Base-by-base conservation (phyloP, 495 filamentous ascomycete genomes). In the Penicillium subrubescens region DNA sequence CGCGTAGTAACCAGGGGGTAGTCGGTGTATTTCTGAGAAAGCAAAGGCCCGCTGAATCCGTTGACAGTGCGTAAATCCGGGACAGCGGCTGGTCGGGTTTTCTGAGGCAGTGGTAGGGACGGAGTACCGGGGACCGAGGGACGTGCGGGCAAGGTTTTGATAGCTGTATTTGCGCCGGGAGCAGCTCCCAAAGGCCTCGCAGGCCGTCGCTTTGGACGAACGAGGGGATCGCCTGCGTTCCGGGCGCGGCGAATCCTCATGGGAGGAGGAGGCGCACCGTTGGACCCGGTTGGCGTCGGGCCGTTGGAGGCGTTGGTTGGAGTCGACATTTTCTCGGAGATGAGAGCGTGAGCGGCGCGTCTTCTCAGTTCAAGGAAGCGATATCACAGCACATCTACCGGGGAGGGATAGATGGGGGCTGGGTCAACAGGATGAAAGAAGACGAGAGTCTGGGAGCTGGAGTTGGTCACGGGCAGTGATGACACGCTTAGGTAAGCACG, bases 1-100 rank as follows among this genome's bases (percentile, higher is more conserved):
- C 95, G 96, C 10, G 94, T 94, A 8, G 90, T 90, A 25, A 90
- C 84, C 19, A 99, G 74, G 8, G 91, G 90, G 67, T 86, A 91
- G 37, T 94, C 91, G 8, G 77, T 66, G 63, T 82, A 87, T 8
- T 67, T 75, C 19, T 77, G 72, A 1, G 80, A 83, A 12, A 87
- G 77, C 4, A 84, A 72, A 39, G 83, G 79, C 4, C 83, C 79
- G 35, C 85, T 87, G 78, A 90, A 92, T 19, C 88, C 89, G 57
- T 86, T 87, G 15, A 74, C 69, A 2, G 73, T 65, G 76, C 84
- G 75, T 67, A 75, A 65, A 59, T 75, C 69, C 77, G 76, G 61
- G 57, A 70, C 37, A 67, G 60, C 57, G 11, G 64, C 33, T 35
- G 60, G 57, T 44, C 59, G 66, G 10, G 48, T 35, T 55, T 63